Conservation (phyloP, 371 early-diverging fungal species). For the Syncephalastrum contaminatum region DNA sequence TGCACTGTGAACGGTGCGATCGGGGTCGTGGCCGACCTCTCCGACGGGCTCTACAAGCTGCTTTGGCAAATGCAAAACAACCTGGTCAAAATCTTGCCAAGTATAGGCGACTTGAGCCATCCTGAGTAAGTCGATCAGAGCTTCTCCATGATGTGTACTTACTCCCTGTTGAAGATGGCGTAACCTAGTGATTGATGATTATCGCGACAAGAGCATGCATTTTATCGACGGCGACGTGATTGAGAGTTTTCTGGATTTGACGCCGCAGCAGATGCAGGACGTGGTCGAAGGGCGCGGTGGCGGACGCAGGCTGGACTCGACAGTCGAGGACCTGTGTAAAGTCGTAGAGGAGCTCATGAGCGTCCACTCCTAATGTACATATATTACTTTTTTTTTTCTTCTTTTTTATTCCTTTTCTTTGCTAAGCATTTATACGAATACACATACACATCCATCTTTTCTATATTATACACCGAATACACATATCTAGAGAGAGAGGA, state of each 20-base stretch:
- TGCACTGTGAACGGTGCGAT: constrained; percentile 81
- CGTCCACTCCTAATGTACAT: constrained; percentile 36
- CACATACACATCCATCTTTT: too few relatives aligned
- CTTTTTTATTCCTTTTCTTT: too few relatives aligned
- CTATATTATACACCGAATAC: too few relatives aligned
- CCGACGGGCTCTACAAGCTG: constrained; percentile 58
- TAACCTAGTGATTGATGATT: constrained; percentile 56
- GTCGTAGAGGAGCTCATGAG: constrained; percentile 52
- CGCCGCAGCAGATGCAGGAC: constrained; percentile 60
- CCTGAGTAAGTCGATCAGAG: constrained; percentile 58
- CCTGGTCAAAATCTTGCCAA: constrained; percentile 59
- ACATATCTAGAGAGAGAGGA: too few relatives aligned
- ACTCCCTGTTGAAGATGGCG: constrained; percentile 54
- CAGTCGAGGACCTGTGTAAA: constrained; percentile 48
- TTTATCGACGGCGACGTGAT: constrained; percentile 94
- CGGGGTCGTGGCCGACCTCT: constrained; percentile 76
- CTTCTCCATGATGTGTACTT: too few relatives aligned
- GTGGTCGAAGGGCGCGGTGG: constrained; percentile 58
- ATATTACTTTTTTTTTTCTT: not conserved
- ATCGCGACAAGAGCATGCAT: constrained; percentile 52
- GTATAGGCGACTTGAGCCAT: constrained; percentile 69
- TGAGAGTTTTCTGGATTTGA: constrained; percentile 79
- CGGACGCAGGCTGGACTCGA: constrained; percentile 40
- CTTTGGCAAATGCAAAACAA: constrained; percentile 74
- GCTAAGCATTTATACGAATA: too few relatives aligned